These are phyloP conservation scores for Acrasis kona DNA, from an alignment of 78 protist genomes.

Conservation along the genomic window DNA sequence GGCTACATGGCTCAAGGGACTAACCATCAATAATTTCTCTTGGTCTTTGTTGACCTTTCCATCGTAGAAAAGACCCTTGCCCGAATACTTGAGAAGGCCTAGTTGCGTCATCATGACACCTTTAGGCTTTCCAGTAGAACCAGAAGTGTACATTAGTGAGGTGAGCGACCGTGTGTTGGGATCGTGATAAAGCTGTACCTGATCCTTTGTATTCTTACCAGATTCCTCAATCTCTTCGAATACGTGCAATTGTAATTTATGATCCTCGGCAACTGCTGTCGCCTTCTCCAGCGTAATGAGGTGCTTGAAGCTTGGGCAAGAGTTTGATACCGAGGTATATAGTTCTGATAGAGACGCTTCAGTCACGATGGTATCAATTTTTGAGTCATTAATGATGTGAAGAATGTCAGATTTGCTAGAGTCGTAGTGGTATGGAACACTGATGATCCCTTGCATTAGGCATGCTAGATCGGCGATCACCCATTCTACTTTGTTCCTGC, in stretches of 20 bases:
- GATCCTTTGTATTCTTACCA: not conserved
- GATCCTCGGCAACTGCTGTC: too few relatives aligned
- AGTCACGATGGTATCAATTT: not conserved
- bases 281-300: not conserved
- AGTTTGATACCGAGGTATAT: not conserved
- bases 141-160: not conserved
- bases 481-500: not conserved
- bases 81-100: too few relatives aligned
- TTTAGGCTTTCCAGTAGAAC: constrained; percentile 1
- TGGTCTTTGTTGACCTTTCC: too few relatives aligned
- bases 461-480: not conserved
- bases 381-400: not conserved
- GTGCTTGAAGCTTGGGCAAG: not conserved
- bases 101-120: not conserved
- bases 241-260: not conserved
- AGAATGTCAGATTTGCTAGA: not conserved
- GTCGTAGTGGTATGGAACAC: not conserved
- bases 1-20: not conserved
- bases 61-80: too few relatives aligned
- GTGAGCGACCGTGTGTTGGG: not conserved
- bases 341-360: not conserved
- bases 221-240: not conserved
- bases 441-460: not conserved
- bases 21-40: not conserved
- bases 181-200: not conserved